Evolutionary conservation across 257 asterid genomes (phyloP).

Genomic region (Nicotiana obtusifolia): DNA sequence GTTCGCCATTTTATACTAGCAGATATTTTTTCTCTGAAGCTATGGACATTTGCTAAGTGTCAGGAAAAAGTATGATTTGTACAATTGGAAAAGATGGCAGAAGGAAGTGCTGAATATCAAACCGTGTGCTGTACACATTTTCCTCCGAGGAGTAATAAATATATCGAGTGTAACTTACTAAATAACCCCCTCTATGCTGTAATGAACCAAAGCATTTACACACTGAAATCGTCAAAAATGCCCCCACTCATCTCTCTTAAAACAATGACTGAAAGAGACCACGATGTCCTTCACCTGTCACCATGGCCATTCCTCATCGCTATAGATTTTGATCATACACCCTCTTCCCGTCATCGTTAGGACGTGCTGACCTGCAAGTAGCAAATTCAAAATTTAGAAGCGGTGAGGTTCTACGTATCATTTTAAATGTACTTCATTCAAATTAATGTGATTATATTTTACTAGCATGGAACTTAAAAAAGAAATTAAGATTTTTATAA

Average conservation of each 20-base stretch:
- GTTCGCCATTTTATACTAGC: too few species aligned
- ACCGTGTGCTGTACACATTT: background rate
- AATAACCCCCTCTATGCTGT: background rate
- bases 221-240: conserved; percentile 6
- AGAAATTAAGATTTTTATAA: too few species aligned
- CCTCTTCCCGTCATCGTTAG: background rate
- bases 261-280: background rate
- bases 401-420: too few species aligned
- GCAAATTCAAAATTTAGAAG: background rate
- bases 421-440: too few species aligned
- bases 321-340: background rate
- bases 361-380: background rate
- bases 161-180: background rate
- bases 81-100: background rate
- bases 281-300: background rate
- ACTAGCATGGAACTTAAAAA: too few species aligned
- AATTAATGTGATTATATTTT: too few species aligned
- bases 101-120: background rate
- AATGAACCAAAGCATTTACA: background rate
- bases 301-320: background rate
- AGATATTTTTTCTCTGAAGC: background rate
- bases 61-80: background rate
- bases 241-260: background rate
- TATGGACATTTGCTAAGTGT: background rate
- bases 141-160: background rate